Percentiles rank a stretch among this genome's conserved stretches.
Conservation (phyloP, 345 rosid genomes). For the Balakata baccata region DNA sequence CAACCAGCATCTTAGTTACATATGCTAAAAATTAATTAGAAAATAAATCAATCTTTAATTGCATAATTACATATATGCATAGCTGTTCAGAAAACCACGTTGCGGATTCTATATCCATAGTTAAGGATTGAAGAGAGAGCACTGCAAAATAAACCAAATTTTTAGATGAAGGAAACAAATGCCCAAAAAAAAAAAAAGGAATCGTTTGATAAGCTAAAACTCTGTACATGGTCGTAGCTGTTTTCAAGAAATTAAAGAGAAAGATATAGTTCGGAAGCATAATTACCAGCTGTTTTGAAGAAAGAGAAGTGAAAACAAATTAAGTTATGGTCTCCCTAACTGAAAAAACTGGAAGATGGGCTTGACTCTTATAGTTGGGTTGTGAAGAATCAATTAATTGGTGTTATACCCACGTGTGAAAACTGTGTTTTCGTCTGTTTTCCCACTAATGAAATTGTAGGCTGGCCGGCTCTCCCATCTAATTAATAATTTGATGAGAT, state of each 20-base stretch:
- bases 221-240: no score
- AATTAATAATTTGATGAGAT: not conserved
- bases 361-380: not conserved
- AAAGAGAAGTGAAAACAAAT: not conserved
- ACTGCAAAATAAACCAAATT: not conserved
- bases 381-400: not conserved
- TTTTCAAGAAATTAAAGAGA: no score
- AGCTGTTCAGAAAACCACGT: constrained; percentile 59
- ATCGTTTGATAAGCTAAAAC: no score
- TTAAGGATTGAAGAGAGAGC: not conserved
- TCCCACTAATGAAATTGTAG: not conserved
- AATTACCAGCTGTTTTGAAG: not conserved
- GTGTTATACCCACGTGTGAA: constrained; percentile 14
- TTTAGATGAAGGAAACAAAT: not conserved
- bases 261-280: not conserved
- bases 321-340: not conserved
- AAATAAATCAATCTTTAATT: not conserved
- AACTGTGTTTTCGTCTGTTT: not conserved
- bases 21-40: not conserved
- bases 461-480: not conserved
- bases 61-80: not conserved
- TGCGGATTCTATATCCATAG: constrained; percentile 33
- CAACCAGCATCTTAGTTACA: not conserved
- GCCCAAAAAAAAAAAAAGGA: not conserved
- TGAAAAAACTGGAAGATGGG: not conserved